These are phyloP conservation scores for Anthracocystis walkeri DNA, from an alignment of 1,284 basidiomycete genomes.

Conservation along the genomic window DNA sequence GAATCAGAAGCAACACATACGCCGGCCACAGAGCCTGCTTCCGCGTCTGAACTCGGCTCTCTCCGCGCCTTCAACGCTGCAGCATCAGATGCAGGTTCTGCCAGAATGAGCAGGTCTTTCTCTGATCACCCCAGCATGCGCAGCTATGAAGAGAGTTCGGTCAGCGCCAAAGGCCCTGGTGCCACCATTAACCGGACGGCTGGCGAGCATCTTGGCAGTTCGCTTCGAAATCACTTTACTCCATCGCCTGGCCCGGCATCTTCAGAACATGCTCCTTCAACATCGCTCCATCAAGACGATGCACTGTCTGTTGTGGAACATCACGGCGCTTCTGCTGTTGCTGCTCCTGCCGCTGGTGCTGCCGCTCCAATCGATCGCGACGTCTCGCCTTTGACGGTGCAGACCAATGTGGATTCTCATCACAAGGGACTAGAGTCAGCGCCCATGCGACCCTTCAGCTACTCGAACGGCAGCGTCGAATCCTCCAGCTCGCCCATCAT, in stretches of 20 bases:
- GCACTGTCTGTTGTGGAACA: constrained; percentile 16
- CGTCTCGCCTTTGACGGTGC: neutral
- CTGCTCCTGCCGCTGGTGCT: neutral
- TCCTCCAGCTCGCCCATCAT: constrained; percentile 41
- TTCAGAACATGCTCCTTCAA: neutral
- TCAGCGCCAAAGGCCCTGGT: constrained; percentile 36
- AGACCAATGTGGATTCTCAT: neutral
- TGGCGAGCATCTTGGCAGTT: constrained; percentile 33
- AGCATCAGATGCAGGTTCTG: constrained; percentile 26
- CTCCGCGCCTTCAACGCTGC: constrained; percentile 25
- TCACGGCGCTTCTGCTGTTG: constrained; percentile 1
- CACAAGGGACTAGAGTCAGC: neutral
- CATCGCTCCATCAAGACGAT: constrained; percentile 9
- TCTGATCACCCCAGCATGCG: constrained; percentile 38
- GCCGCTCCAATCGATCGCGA: constrained; percentile 3
- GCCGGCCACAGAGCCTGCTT: constrained; percentile 30
- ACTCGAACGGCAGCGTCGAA: constrained; percentile 23
- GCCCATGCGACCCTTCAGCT: constrained; percentile 14
- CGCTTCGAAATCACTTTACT: constrained; percentile 28
- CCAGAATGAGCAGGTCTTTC: constrained; percentile 20
- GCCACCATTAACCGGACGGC: constrained; percentile 31
- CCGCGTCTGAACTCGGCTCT: constrained; percentile 35
- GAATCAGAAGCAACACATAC: constrained; percentile 35
- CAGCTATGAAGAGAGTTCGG: constrained; percentile 42
- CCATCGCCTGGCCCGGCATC: constrained; percentile 9